Base-by-base conservation (phyloP, 2,329 filamentous ascomycete genomes). In the Cercospora sesami region DNA sequence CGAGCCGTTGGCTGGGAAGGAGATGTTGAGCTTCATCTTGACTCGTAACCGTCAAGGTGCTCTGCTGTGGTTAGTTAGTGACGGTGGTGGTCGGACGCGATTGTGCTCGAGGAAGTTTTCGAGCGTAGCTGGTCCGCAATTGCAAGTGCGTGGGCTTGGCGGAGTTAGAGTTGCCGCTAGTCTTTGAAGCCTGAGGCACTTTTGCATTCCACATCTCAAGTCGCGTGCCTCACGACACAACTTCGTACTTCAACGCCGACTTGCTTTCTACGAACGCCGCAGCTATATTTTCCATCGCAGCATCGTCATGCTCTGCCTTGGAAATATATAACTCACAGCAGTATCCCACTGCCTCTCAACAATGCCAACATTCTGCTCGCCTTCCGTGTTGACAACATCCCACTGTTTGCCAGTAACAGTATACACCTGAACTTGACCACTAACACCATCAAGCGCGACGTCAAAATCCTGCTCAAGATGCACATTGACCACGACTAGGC, bases 1-100 rank as follows among this genome's bases (percentile, higher is more conserved):
- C 82, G 93, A 95, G 90, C 95, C 95, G 87, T 98, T 98, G 90
- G 94, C 93, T 86, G 95, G 95, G 90, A 94, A 96, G 80, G 87
- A 89, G 81, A 90, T 87, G 85, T 90, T 90, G 83, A 90, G 86
- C 87, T 92, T 91, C 90, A 91, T 91, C 75, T 73, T 77, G 74
- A 70, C 70, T 67, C 69, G 74, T 69, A 65, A 58, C 59, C 60
- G 71, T 72, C 68, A 70, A 71, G 71, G 65, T 59, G 60, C 45
- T 68, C 69, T 67, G 58, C 62, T 63, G 64, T 64, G 61, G 66
- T 68, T 68, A 68, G 66, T 68, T 58, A 59, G 60, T 51, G 60
- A 53, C 66, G 66, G 60, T 63, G 67, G 51, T 65, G 63, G 63
- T 55, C 63, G 59, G 51, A 36, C 63, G 63, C 63, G 58, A 60